phyloP scores from a whole-genome alignment of 768 basidiomycete genomes.

The Amanita pallidorosea region DNA sequence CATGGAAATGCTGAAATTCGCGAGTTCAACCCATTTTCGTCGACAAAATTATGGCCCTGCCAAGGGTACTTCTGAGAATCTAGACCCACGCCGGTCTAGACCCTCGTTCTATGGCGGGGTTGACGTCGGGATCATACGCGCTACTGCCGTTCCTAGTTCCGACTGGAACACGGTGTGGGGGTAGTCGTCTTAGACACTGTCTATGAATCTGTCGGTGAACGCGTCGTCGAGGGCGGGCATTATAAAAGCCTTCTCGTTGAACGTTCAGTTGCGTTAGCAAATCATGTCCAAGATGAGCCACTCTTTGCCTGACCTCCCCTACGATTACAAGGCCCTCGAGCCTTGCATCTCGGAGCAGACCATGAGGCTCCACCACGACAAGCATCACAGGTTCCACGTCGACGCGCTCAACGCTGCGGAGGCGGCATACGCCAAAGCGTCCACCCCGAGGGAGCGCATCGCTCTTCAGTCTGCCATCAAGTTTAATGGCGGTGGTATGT shows the following conservation, averaged over 20 bases:
- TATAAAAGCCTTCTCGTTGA: background rate
- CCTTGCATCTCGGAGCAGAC: constrained; percentile 85
- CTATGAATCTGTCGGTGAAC: too few species aligned
- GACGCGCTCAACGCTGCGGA: constrained; percentile 89
- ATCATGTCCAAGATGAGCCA: constrained; percentile 26
- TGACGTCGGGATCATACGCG: too few species aligned
- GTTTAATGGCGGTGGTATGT: constrained; percentile 91
- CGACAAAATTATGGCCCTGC: too few species aligned
- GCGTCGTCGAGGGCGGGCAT: too few species aligned
- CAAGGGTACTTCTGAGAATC: too few species aligned
- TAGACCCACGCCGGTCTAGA: too few species aligned
- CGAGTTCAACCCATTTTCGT: too few species aligned
- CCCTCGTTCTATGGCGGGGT: too few species aligned
- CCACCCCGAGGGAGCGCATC: constrained; percentile 71
- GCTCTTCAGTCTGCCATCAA: constrained; percentile 83
- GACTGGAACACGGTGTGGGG: too few species aligned
- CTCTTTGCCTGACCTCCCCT: constrained; percentile 65
- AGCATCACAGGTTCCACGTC: constrained; percentile 94
- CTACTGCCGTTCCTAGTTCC: too few species aligned
- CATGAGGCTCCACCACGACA: constrained; percentile 90
- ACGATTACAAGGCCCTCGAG: constrained; percentile 82
- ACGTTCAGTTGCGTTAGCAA: background rate
- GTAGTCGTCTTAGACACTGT: too few species aligned
- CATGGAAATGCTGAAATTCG: too few species aligned
- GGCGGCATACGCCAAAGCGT: constrained; percentile 54